Percentiles rank a stretch among this genome's conserved stretches.
Conservation (phyloP, 495 filamentous ascomycete genomes). For the Haplographium delicatum region DNA sequence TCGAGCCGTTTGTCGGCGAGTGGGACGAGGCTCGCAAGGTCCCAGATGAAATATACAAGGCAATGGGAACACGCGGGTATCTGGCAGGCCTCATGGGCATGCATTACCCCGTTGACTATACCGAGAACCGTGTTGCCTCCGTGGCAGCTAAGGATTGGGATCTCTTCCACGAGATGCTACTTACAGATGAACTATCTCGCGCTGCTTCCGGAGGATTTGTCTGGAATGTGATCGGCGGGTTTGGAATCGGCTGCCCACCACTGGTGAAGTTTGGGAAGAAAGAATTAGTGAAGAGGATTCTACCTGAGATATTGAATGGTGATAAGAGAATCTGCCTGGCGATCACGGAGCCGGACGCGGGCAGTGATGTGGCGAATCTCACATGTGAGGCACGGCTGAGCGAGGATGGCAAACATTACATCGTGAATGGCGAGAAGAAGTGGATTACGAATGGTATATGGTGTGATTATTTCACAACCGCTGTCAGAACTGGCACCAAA, state of each 20-base stretch:
- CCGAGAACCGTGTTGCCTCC: constrained; percentile 61
- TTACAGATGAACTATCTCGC: constrained; percentile 91
- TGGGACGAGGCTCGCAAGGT: constrained; percentile 96
- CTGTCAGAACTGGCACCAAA: constrained; percentile 77
- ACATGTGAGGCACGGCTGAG: constrained; percentile 91
- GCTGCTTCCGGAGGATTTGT: constrained; percentile 87
- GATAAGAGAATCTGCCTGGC: constrained; percentile 94
- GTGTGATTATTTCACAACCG: constrained; percentile 97
- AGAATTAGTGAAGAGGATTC: constrained; percentile 68
- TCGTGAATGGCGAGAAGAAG: constrained; percentile 99
- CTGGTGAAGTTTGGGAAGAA: constrained; percentile 91
- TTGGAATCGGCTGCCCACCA: constrained; percentile 88
- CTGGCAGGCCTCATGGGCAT: constrained; percentile 83
- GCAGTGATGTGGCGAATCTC: constrained; percentile 85
- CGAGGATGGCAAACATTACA: constrained; percentile 95
- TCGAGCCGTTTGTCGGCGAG: constrained; percentile 88
- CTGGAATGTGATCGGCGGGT: constrained; percentile 94
- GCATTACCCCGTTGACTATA: constrained; percentile 70
- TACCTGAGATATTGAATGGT: constrained; percentile 80
- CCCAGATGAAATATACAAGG: constrained; percentile 71
- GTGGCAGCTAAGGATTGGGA: constrained; percentile 92
- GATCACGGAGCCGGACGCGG: constrained; percentile 79
- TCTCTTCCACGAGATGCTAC: constrained; percentile 90
- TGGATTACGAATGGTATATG: constrained; percentile 99
- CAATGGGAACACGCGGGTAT: constrained; percentile 90